Evolutionary conservation across 805 yeast species (phyloP).

Genomic region (Cyberlindnera mississippiensis): DNA sequence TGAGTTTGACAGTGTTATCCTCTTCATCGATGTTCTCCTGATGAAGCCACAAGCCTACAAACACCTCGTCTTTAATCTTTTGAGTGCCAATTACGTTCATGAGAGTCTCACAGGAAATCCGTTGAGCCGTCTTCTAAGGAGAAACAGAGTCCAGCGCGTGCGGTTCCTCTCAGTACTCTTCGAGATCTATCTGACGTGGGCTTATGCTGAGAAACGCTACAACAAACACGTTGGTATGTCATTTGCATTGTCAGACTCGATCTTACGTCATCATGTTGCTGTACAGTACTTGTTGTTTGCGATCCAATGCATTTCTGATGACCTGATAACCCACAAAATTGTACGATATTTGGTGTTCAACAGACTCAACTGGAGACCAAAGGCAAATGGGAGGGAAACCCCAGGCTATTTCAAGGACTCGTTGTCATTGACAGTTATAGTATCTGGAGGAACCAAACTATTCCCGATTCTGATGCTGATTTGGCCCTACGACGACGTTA

Average conservation of each 20-base stretch:
- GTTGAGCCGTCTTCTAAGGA: not conserved
- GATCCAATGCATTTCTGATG: slow-evolving; percentile 45
- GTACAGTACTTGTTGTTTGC: slow-evolving; percentile 57
- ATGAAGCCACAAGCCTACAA: slow-evolving; percentile 85
- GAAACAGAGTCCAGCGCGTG: slow-evolving; percentile 38
- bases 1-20: slow-evolving; percentile 80
- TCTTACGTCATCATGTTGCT: slow-evolving; percentile 33
- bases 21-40: slow-evolving; percentile 78
- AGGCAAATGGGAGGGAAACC: slow-evolving; percentile 6
- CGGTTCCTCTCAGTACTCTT: slow-evolving; percentile 65
- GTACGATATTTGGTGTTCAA: slow-evolving; percentile 30
- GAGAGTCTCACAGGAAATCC: not conserved
- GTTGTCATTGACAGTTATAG: slow-evolving; percentile 62
- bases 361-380: slow-evolving; percentile 29
- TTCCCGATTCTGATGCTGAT: slow-evolving; percentile 91
- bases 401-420: slow-evolving; percentile 33
- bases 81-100: slow-evolving; percentile 24
- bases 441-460: slow-evolving; percentile 75
- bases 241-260: slow-evolving; percentile 30
- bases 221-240: slow-evolving; percentile 15
- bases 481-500: slow-evolving; percentile 91
- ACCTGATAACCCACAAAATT: slow-evolving; percentile 36
- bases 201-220: slow-evolving; percentile 67
- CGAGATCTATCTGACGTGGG: slow-evolving; percentile 92
- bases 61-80: slow-evolving; percentile 76